A percentile compares a stretch with the other conserved stretches of the same genome.
Conservation (phyloP, 2,329 filamentous ascomycete genomes). For the Cercospora berteroae region DNA sequence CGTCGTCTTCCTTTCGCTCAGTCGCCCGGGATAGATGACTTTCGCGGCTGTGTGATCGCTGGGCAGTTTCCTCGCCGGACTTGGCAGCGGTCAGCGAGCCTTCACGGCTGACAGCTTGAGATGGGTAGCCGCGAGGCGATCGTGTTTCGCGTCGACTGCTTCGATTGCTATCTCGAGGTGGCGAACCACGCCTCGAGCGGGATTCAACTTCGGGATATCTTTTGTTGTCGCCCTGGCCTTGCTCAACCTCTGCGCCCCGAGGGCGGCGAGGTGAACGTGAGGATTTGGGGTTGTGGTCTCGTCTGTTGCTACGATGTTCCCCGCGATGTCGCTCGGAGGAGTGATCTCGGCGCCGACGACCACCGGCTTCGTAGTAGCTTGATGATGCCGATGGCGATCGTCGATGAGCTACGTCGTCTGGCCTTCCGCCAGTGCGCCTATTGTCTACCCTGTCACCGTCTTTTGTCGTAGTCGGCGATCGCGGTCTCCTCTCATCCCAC, state of each 20-base stretch:
- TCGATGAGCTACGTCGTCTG: constrained; percentile 39
- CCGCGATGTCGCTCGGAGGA: constrained; percentile 34
- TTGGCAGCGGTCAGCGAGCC: constrained; percentile 6
- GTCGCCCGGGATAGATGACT: constrained; percentile 24
- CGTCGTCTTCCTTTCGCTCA: constrained; percentile 24
- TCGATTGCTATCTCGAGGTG: constrained; percentile 12
- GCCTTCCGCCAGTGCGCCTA: constrained; percentile 25
- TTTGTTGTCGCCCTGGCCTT: constrained; percentile 7
- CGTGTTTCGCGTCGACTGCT: constrained; percentile 22
- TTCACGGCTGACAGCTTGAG: constrained; percentile 21
- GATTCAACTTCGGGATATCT: constrained; percentile 10
- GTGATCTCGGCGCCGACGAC: constrained; percentile 30
- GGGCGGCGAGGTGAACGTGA: constrained; percentile 28
- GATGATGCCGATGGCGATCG: constrained; percentile 45
- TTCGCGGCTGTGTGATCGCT: constrained; percentile 26
- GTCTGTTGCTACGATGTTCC: constrained; percentile 14
- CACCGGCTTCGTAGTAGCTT: constrained; percentile 37
- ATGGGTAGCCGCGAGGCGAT: constrained; percentile 19
- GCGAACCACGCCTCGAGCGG: constrained; percentile 9
- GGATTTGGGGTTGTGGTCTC: constrained; percentile 13
- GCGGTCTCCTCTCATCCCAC: constrained; percentile 37
- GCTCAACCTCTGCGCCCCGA: constrained; percentile 3
- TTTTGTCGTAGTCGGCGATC: constrained; percentile 34
- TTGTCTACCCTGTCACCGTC: constrained; percentile 27
- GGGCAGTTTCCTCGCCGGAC: constrained; percentile 19